phyloP scores from a whole-genome alignment of 495 filamentous ascomycete species.

The Podospora bellae-mahoneyi region DNA sequence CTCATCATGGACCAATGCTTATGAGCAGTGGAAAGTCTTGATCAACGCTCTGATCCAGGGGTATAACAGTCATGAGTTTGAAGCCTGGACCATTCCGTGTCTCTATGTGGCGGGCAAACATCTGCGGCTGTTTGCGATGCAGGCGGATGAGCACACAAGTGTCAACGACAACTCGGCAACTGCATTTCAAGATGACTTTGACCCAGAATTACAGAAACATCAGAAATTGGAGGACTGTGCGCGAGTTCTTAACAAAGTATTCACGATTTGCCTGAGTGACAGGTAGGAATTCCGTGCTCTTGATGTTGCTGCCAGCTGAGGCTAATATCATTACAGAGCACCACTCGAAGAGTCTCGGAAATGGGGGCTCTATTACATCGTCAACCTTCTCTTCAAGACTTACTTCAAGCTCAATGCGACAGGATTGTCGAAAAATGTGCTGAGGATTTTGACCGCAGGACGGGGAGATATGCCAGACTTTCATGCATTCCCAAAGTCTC shows the following conservation, averaged over 20 bases:
- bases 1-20: slow-evolving; percentile 65
- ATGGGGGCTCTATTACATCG: slow-evolving; percentile 93
- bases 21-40: slow-evolving; percentile 80
- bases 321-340: slow-evolving; percentile 52
- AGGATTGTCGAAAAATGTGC: slow-evolving; percentile 82
- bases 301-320: neutral
- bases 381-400: slow-evolving; percentile 93
- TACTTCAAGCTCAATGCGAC: slow-evolving; percentile 94
- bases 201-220: slow-evolving; percentile 66
- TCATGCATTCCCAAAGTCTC: slow-evolving; percentile 73
- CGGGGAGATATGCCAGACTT: slow-evolving; percentile 72
- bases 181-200: slow-evolving; percentile 72
- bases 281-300: slow-evolving; percentile 54
- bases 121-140: slow-evolving; percentile 80
- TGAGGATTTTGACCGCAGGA: slow-evolving; percentile 75
- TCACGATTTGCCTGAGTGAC: slow-evolving; percentile 81
- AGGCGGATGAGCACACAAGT: slow-evolving; percentile 64
- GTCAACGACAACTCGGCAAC: slow-evolving; percentile 39
- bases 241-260: slow-evolving; percentile 81
- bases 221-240: slow-evolving; percentile 86
- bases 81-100: slow-evolving; percentile 84
- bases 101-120: slow-evolving; percentile 82
- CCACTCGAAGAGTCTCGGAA: slow-evolving; percentile 86
- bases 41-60: slow-evolving; percentile 66
- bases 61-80: slow-evolving; percentile 65